Conservation (phyloP, 352 stramenopile genomes). For the Pythium myriotylum region DNA sequence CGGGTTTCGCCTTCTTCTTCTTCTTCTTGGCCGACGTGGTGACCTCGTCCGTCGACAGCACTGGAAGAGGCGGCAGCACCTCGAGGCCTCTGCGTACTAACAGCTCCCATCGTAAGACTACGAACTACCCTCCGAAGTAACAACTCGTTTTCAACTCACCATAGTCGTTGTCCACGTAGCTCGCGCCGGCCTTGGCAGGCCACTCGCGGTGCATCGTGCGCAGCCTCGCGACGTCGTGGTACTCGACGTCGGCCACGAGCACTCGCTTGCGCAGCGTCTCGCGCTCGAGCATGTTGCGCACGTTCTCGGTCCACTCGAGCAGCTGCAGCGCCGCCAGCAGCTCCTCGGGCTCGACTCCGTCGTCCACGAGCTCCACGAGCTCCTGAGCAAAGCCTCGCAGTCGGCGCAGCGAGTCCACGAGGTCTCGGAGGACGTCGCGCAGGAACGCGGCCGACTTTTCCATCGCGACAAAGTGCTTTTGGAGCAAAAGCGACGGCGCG, state of each 20-base stretch:
- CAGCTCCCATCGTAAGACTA: background rate
- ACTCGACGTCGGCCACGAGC: conserved; percentile 58
- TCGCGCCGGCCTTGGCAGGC: conserved; percentile 33
- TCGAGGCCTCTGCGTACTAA: conserved; percentile 36
- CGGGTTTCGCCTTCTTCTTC: conserved; percentile 55
- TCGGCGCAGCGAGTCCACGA: conserved; percentile 44
- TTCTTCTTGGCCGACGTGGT: conserved; percentile 24
- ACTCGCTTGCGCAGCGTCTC: conserved; percentile 60
- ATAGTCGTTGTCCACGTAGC: conserved; percentile 55
- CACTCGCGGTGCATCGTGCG: conserved; percentile 49
- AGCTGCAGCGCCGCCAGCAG: conserved; percentile 22
- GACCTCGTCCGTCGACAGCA: background rate
- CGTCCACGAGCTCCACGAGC: conserved; percentile 36
- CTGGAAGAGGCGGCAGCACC: conserved; percentile 32
- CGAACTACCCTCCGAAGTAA: conserved; percentile 13
- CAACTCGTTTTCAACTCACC: no score
- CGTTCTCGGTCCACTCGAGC: conserved; percentile 80
- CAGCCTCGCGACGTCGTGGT: conserved; percentile 44
- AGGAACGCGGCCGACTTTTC: conserved; percentile 70
- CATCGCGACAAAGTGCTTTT: conserved; percentile 68
- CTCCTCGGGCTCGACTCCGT: conserved; percentile 9
- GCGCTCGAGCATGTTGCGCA: conserved; percentile 65
- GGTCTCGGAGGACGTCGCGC: conserved; percentile 49
- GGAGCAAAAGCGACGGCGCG: conserved; percentile 45
- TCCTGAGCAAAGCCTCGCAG: conserved; percentile 45